Percentiles rank a stretch among this genome's conserved stretches.
Conservation (phyloP, 129 eudicot genomes). For the Pseudognaphalium luteoalbum region DNA sequence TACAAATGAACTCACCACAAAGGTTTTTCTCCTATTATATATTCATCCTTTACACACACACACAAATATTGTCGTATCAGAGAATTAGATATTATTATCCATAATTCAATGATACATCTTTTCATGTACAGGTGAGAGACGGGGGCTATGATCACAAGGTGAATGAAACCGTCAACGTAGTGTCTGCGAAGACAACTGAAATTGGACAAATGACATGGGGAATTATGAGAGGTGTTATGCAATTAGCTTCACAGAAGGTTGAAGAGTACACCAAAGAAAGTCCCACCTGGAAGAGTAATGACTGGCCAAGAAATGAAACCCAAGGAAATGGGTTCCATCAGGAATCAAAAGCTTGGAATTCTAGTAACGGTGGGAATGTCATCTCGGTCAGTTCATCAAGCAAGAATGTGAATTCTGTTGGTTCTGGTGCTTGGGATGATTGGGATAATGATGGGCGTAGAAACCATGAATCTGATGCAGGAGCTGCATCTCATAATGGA, state of each 20-base stretch:
- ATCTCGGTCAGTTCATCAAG: slow-evolving; percentile 36
- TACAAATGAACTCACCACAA: slow-evolving; percentile 71
- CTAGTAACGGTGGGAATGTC: slow-evolving; percentile 38
- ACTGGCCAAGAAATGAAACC: slow-evolving; percentile 47
- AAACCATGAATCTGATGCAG: slow-evolving; percentile 45
- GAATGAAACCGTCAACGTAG: slow-evolving; percentile 81
- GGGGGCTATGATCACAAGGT: slow-evolving; percentile 85
- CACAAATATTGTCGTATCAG: background rate
- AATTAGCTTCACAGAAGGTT: slow-evolving; percentile 87
- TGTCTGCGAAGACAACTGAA: slow-evolving; percentile 82
- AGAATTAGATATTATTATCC: background rate
- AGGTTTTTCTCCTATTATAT: slow-evolving; percentile 43
- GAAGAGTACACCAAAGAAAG: slow-evolving; percentile 75
- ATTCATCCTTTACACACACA: background rate
- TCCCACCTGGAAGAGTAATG: slow-evolving; percentile 38
- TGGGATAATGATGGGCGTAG: slow-evolving; percentile 64
- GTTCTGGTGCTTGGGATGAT: slow-evolving; percentile 77
- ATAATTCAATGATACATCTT: background rate
- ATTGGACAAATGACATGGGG: slow-evolving; percentile 96
- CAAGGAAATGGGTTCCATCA: slow-evolving; percentile 51
- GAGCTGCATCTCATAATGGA: slow-evolving; percentile 40
- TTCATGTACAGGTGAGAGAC: slow-evolving; percentile 61
- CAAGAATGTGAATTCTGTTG: slow-evolving; percentile 36
- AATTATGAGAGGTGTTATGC: slow-evolving; percentile 85
- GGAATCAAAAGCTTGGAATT: slow-evolving; percentile 63